A percentile compares a stretch with the other conserved stretches of the same genome.
Conservation (phyloP, 2,329 filamentous ascomycete species). For the Apiospora pterosperma region DNA sequence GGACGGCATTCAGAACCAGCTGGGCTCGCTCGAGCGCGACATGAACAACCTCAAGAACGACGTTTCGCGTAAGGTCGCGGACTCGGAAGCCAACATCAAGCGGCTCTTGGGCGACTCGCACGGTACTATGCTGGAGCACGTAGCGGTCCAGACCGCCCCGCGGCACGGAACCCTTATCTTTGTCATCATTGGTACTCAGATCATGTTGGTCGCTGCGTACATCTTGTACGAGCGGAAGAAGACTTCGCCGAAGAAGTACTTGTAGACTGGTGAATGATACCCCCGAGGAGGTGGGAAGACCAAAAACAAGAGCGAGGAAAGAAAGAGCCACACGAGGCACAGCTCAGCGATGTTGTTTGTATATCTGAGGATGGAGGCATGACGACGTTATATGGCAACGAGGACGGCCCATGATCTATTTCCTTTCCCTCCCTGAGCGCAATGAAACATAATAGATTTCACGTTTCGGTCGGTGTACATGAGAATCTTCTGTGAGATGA, state of each 20-base stretch:
- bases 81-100: constrained; percentile 51
- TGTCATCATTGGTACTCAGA: constrained; percentile 71
- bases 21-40: constrained; percentile 55
- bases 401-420: neutral
- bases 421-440: neutral
- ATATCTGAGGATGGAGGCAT: neutral
- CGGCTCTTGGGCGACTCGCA: constrained; percentile 49
- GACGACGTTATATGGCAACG: neutral
- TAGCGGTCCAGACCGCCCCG: constrained; percentile 42
- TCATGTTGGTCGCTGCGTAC: constrained; percentile 66
- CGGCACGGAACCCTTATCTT: constrained; percentile 58
- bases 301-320: neutral
- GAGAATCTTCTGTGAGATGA: neutral
- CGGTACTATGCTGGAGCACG: constrained; percentile 43
- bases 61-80: constrained; percentile 45
- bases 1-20: constrained; percentile 38
- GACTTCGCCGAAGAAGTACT: constrained; percentile 85
- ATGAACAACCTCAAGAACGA: constrained; percentile 56
- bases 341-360: neutral
- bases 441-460: neutral
- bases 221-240: constrained; percentile 77
- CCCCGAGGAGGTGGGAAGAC: neutral
- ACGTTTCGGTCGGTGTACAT: neutral
- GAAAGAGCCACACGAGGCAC: neutral
- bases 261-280: constrained; percentile 44